A percentile compares a stretch with the other conserved stretches of the same genome.
These are phyloP conservation scores for Tubosaeta brunneosetosa DNA, from an alignment of 768 basidiomycete species.

Conservation along the genomic window DNA sequence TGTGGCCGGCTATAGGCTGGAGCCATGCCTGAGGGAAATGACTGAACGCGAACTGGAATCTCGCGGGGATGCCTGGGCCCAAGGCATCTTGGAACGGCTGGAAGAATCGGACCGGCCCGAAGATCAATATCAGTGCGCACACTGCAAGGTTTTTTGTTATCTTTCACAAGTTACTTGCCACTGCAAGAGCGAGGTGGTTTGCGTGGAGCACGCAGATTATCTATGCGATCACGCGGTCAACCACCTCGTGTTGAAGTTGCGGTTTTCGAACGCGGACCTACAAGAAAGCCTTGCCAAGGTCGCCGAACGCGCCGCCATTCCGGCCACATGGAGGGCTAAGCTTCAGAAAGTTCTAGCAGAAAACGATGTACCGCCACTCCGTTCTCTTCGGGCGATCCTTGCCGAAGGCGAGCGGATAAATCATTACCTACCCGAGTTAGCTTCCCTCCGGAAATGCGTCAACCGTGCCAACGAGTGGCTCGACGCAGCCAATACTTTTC, in stretches of 20 bases:
- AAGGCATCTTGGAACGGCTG: conserved; percentile 61
- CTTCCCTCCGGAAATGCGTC: conserved; percentile 73
- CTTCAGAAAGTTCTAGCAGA: conserved; percentile 63
- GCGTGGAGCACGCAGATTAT: conserved; percentile 76
- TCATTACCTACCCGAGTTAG: conserved; percentile 66
- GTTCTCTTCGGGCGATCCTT: conserved; percentile 74
- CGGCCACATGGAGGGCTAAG: conserved; percentile 70
- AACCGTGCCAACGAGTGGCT: conserved; percentile 81
- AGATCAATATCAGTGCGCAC: conserved; percentile 91
- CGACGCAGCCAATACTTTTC: conserved; percentile 75
- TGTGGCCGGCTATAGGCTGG: conserved; percentile 53
- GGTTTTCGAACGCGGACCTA: conserved; percentile 77
- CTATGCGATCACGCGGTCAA: conserved; percentile 63
- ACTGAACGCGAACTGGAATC: conserved; percentile 71
- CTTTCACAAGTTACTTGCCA: conserved; percentile 85
- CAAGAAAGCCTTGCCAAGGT: conserved; percentile 62
- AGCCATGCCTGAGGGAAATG: conserved; percentile 84
- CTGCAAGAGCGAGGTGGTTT: conserved; percentile 76
- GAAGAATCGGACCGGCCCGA: conserved; percentile 81
- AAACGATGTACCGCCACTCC: conserved; percentile 66
- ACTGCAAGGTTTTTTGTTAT: conserved; percentile 94
- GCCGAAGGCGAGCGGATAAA: conserved; percentile 88
- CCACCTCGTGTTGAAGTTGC: conserved; percentile 65
- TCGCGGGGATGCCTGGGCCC: conserved; percentile 56
- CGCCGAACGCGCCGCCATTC: conserved; percentile 66